Conservation (phyloP, 371 early-diverging fungal species). For the Circinella umbellata region DNA sequence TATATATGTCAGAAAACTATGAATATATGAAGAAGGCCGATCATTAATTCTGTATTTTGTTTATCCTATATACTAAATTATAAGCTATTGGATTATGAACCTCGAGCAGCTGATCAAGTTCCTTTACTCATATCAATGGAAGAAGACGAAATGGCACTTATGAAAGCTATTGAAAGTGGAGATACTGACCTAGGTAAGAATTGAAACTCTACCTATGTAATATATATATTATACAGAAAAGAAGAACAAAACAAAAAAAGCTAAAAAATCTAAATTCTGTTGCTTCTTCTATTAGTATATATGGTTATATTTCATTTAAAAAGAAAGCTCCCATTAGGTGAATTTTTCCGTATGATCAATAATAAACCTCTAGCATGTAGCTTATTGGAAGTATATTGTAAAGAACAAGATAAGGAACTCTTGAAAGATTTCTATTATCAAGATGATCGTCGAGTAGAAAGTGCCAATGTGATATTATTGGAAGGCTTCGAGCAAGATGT, state of each 20-base stretch:
- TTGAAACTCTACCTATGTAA: neutral
- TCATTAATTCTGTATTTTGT: no score
- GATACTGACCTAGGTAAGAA: slow-evolving; percentile 88
- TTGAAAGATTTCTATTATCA: slow-evolving; percentile 95
- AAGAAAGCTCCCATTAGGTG: slow-evolving; percentile 80
- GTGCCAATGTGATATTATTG: slow-evolving; percentile 67
- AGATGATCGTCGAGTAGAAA: slow-evolving; percentile 83
- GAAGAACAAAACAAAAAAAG: neutral
- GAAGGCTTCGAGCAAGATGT: slow-evolving; percentile 67
- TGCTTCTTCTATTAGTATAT: slow-evolving; percentile 64
- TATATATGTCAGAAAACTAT: neutral
- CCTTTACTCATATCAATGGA: slow-evolving; percentile 93
- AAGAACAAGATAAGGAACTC: slow-evolving; percentile 74
- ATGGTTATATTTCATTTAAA: slow-evolving; percentile 88
- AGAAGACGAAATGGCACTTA: slow-evolving; percentile 85
- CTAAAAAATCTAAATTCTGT: no score
- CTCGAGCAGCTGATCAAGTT: slow-evolving; percentile 93
- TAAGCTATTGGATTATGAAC: slow-evolving; percentile 88
- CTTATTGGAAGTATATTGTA: slow-evolving; percentile 84
- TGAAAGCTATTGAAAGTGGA: slow-evolving; percentile 92
- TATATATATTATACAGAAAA: neutral
- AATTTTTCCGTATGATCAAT: slow-evolving; percentile 88
- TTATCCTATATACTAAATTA: neutral
- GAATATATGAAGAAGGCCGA: no score
- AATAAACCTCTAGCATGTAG: slow-evolving; percentile 83